A percentile compares a stretch with the other conserved stretches of the same genome.
Evolutionary conservation across 495 filamentous ascomycete species (phyloP).

Genomic region (Friedmanniomyces endolithicus): DNA sequence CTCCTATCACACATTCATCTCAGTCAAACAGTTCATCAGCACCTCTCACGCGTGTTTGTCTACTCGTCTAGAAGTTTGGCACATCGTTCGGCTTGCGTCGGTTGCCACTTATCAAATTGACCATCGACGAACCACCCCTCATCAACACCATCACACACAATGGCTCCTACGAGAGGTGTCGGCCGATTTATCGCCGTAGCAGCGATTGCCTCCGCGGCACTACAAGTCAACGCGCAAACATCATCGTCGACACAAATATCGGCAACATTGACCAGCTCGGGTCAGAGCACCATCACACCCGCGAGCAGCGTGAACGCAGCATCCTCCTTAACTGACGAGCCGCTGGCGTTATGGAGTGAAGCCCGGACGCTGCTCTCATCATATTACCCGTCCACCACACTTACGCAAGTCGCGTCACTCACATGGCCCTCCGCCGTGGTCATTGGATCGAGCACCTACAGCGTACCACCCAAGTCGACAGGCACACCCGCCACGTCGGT

Average conservation of each 20-base stretch:
- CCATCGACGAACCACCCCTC: not conserved
- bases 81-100: no score
- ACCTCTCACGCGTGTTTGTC: no score
- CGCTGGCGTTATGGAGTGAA: not conserved
- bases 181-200: not conserved
- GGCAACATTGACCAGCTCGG: not conserved
- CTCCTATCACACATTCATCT: no score
- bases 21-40: no score
- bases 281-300: not conserved
- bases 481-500: not conserved
- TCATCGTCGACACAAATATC: no score
- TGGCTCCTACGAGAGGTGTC: not conserved
- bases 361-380: slow-evolving; percentile 10
- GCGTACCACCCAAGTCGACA: slow-evolving; percentile 1
- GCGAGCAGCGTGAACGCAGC: not conserved
- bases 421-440: slow-evolving; percentile 14
- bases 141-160: not conserved
- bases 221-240: not conserved
- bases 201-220: not conserved
- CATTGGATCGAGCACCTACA: slow-evolving; percentile 8
- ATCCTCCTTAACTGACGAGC: not conserved
- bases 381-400: slow-evolving; percentile 16
- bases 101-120: no score
- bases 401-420: slow-evolving; percentile 8
- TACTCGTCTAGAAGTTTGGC: no score